These are phyloP conservation scores for Boletus rubescentipes DNA, from an alignment of 768 basidiomycete species.

Conservation along the genomic window DNA sequence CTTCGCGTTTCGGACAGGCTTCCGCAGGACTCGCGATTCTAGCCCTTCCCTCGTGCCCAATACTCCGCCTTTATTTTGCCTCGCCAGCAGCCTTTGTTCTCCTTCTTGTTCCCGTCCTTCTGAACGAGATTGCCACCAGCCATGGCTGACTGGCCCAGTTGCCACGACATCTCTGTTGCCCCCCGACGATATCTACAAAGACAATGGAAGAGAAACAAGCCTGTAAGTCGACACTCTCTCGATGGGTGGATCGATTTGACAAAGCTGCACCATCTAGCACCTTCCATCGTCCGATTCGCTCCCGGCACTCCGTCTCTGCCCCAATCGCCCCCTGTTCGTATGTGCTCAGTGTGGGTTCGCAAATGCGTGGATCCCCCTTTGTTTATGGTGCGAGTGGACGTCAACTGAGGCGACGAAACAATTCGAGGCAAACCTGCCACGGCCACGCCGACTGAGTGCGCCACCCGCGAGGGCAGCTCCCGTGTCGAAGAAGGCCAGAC, in stretches of 20 bases:
- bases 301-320: constrained; percentile 44
- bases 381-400: constrained; percentile 52
- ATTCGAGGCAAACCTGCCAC: constrained; percentile 40
- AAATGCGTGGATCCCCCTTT: constrained; percentile 48
- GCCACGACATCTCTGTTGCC: constrained; percentile 20
- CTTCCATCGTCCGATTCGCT: constrained; percentile 46
- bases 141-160: constrained; percentile 17
- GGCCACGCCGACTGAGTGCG: constrained; percentile 34
- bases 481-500: constrained; percentile 10
- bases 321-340: constrained; percentile 43
- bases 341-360: constrained; percentile 47
- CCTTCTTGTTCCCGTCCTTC: constrained; percentile 8
- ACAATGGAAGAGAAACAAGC: constrained; percentile 44
- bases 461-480: constrained; percentile 22
- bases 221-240: constrained; percentile 27
- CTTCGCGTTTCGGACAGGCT: constrained; percentile 30
- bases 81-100: neutral
- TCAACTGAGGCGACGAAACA: constrained; percentile 40
- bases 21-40: constrained; percentile 24
- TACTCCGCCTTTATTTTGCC: constrained; percentile 24
- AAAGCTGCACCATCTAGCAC: constrained; percentile 31
- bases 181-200: constrained; percentile 38
- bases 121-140: neutral
- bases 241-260: constrained; percentile 17
- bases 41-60: constrained; percentile 31